Evolutionary conservation across 345 rosid species (phyloP), one percentile per base, ranked within the genome.

Genomic region (Erysimum cheiranthoides): DNA sequence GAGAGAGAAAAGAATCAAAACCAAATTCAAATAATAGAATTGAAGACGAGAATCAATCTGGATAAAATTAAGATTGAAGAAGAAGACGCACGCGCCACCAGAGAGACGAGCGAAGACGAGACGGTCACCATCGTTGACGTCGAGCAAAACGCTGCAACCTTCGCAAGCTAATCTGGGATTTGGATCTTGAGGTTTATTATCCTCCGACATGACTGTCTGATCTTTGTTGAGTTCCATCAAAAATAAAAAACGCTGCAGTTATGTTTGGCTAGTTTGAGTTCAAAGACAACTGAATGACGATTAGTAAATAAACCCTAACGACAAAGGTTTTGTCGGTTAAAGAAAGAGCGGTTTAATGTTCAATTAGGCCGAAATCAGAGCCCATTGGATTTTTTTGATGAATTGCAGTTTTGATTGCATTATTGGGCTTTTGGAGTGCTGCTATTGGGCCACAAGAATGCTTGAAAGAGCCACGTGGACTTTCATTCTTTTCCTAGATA

Each of bases 91-190:
- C 97, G 96, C 84, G 85, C 85, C 90, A 61, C 90, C 57, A 0
- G 97, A 86, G 74, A 92, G 91, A 57, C 99, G 90, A 47, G 96
- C 90, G 63, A 95, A 95, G 72, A 95, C 97, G 60, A 95, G 81
- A 51, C 97, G 97, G 70, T 92, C 99, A 34, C 99, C 97, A n/a
- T 95, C 93, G 73, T 95, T 95, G 68, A 95, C 79, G 77, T 92
- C 99, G 43, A 95, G 97, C 88, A 95, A 77, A 5, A 89, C 99
- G 51, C 93, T 92, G 88, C 93, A 89, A 71, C 93, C 96, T 85
- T 95, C 96, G 89, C 86, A 82, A 35, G 99, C 88, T 3, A 87
- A 76, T 85, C 92, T 86, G 5, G 82, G 81, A 71, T 84, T 81
- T n/a, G 79, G 80, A 50, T 65, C 76, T 57, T 61, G 57, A 40